A percentile compares a stretch with the other conserved stretches of the same genome.
These are phyloP conservation scores for Colletotrichum tropicale DNA, from an alignment of 2,329 filamentous ascomycete species.

Conservation along the genomic window DNA sequence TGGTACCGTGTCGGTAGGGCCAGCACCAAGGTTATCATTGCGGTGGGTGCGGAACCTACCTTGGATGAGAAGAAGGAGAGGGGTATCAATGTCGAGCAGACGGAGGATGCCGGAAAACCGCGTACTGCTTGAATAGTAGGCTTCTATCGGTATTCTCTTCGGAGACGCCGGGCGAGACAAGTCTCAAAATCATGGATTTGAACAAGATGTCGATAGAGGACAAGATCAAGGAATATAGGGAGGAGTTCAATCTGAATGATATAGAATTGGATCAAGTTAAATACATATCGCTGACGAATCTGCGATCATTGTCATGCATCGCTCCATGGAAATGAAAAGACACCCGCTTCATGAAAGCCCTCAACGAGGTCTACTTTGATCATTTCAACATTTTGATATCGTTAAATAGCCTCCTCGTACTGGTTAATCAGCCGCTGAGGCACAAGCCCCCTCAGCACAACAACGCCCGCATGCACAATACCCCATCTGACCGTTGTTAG, in stretches of 20 bases:
- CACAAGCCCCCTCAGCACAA: constrained; percentile 49
- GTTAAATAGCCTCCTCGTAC: constrained; percentile 18
- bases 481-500: constrained; percentile 65
- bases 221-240: rapidly evolving
- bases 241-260: not conserved
- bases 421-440: constrained; percentile 33
- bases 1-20: not conserved
- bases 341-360: rapidly evolving
- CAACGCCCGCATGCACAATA: constrained; percentile 65
- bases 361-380: not conserved
- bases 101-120: not conserved
- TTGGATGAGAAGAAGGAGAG: not conserved
- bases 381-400: not conserved
- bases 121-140: not conserved
- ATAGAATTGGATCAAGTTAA: rapidly evolving
- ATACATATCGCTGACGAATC: not conserved
- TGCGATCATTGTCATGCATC: rapidly evolving
- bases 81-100: not conserved
- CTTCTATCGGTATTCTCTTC: no score
- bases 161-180: not conserved
- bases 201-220: not conserved
- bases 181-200: rapidly evolving
- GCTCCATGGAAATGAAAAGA: rapidly evolving
- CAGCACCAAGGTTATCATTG: not conserved
- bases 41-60: not conserved